Evolutionary conservation across 805 yeast genomes (phyloP).

Genomic region (Clavispora fructus): DNA sequence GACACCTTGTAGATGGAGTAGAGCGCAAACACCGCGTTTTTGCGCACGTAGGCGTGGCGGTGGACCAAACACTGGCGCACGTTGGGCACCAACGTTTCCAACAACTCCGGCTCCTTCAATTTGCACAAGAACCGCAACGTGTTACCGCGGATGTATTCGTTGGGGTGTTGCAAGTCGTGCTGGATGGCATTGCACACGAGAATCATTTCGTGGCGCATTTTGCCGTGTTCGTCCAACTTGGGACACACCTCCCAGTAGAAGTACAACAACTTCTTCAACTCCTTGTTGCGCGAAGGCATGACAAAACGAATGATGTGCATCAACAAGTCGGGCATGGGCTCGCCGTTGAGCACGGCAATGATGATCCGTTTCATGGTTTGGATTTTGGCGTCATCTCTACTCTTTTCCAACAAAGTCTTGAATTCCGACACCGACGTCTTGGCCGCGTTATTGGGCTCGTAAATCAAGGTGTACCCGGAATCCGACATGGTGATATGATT

Average conservation of each 20-base stretch:
- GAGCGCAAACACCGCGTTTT: conserved; percentile 92
- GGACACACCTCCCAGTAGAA: conserved; percentile 98
- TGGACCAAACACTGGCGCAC: conserved; percentile 89
- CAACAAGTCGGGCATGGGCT: conserved; percentile 83
- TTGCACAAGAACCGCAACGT: conserved; percentile 89
- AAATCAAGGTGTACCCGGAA: conserved; percentile 70
- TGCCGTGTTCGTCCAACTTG: conserved; percentile 80
- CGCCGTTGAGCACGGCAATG: conserved; percentile 85
- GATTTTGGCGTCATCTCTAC: conserved; percentile 81
- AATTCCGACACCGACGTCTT: conserved; percentile 68
- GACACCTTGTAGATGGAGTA: conserved; percentile 76
- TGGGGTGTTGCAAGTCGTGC: conserved; percentile 96
- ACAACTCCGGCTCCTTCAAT: conserved; percentile 84
- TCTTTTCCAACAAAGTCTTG: conserved; percentile 75
- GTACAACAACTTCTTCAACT: conserved; percentile 84
- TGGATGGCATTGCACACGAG: conserved; percentile 96
- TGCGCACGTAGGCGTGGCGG: conserved; percentile 96
- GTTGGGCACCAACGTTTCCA: conserved; percentile 93
- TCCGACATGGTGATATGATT: conserved; percentile 10
- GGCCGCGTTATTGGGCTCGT: conserved; percentile 65
- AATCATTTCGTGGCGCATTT: conserved; percentile 96
- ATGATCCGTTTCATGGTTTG: conserved; percentile 86
- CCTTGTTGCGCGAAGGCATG: conserved; percentile 92
- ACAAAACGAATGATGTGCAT: conserved; percentile 97
- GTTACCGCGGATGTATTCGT: conserved; percentile 93